Conservation (phyloP, 306 rosid species). For the Pueraria montana region DNA sequence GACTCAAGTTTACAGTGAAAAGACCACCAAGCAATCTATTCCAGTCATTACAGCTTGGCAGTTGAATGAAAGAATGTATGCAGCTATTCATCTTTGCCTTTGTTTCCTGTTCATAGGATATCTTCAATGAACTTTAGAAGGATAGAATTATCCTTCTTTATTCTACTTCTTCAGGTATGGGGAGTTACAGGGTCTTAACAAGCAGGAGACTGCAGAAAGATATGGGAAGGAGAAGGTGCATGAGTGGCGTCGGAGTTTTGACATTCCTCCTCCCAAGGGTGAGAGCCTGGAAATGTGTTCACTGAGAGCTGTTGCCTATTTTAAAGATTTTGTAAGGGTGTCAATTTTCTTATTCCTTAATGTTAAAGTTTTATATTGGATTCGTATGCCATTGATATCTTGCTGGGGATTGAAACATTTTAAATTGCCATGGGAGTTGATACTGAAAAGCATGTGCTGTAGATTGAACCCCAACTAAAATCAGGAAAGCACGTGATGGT, state of each 20-base stretch:
- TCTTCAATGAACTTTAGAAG: conserved; percentile 33
- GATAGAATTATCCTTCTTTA: conserved; percentile 32
- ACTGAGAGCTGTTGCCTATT: conserved; percentile 92
- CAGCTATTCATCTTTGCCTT: conserved; percentile 18
- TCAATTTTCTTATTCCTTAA: conserved; percentile 22
- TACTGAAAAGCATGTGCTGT: conserved; percentile 45
- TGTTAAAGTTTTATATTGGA: conserved; percentile 17
- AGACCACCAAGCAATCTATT: conserved; percentile 81
- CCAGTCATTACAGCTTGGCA: conserved; percentile 91
- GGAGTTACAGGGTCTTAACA: conserved; percentile 92
- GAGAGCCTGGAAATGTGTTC: conserved; percentile 99
- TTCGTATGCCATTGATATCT: conserved; percentile 35
- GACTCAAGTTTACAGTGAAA: conserved; percentile 86
- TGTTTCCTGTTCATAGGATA: conserved; percentile 15
- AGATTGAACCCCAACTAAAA: conserved; percentile 86
- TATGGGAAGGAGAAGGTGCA: conserved; percentile 89
- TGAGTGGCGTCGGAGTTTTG: conserved; percentile 94
- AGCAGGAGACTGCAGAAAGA: conserved; percentile 93
- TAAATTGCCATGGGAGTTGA: conserved; percentile 36
- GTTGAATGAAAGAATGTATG: conserved; percentile 94
- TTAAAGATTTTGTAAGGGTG: conserved; percentile 72
- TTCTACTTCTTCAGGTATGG: conserved; percentile 74
- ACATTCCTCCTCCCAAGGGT: conserved; percentile 90
- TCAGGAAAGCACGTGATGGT: conserved; percentile 94
- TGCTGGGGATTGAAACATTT: conserved; percentile 19